A percentile compares a stretch with the other conserved stretches of the same genome.
These are phyloP conservation scores for Peterozyma xylosa DNA, from an alignment of 805 yeast species.

Conservation along the genomic window DNA sequence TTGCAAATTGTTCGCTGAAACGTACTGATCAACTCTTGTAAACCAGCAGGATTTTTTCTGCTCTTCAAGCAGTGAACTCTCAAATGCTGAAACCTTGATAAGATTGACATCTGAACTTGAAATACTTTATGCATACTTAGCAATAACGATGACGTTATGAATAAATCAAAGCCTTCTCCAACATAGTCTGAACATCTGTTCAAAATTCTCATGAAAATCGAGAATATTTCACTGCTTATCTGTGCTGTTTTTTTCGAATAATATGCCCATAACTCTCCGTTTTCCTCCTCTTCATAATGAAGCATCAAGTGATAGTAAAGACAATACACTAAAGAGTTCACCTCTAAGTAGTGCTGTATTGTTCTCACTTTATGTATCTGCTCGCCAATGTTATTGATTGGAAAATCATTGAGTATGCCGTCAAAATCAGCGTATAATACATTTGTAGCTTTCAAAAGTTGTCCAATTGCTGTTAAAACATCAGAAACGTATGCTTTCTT, in stretches of 20 bases:
- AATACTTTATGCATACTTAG: slow-evolving; percentile 3
- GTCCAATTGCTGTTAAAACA: slow-evolving; percentile 21
- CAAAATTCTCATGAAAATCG: background rate
- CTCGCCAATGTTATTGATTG: slow-evolving; percentile 13
- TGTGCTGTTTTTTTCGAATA: background rate
- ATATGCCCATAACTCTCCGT: background rate
- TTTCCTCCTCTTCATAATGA: slow-evolving; percentile 1
- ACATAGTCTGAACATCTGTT: slow-evolving; percentile 21
- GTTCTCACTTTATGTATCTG: slow-evolving; percentile 9
- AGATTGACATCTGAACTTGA: slow-evolving; percentile 11
- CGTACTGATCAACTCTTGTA: background rate
- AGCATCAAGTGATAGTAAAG: slow-evolving; percentile 4
- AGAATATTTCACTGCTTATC: slow-evolving; percentile 2
- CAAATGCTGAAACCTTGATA: slow-evolving; percentile 20
- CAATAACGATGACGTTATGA: slow-evolving; percentile 20
- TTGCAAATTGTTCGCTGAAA: slow-evolving; percentile 17
- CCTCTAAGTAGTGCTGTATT: slow-evolving; percentile 1
- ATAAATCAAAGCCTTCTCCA: slow-evolving; percentile 30
- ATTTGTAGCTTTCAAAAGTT: slow-evolving; percentile 24
- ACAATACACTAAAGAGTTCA: background rate
- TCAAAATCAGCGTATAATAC: slow-evolving; percentile 16
- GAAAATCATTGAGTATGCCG: slow-evolving; percentile 10
- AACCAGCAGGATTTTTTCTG: background rate
- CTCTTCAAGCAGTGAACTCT: slow-evolving; percentile 13
- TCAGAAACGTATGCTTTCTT: slow-evolving; percentile 25